These are phyloP conservation scores for Nitzschia sp. DNA, from an alignment of 108 stramenopile genomes.

Conservation along the genomic window DNA sequence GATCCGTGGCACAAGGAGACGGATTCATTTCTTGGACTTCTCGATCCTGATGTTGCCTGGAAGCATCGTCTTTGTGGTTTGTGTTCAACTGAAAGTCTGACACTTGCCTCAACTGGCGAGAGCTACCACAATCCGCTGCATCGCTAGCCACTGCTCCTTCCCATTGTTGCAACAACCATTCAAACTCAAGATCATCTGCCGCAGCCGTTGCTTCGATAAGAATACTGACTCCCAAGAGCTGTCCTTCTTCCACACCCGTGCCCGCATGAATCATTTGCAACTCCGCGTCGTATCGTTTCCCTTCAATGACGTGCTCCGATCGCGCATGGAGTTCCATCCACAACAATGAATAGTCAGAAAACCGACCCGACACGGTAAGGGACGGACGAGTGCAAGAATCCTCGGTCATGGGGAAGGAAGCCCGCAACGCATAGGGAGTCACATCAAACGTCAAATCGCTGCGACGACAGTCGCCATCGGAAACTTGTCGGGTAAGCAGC, in stretches of 20 bases:
- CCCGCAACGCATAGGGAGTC: conserved; percentile 25
- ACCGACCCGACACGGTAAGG: conserved; percentile 5
- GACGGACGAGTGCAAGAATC: conserved; percentile 18
- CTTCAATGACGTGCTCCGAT: conserved; percentile 41
- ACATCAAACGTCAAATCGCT: conserved; percentile 23
- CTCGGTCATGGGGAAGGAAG: conserved; percentile 23
- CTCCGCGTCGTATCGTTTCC: conserved; percentile 41
- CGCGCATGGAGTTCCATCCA: conserved; percentile 41
- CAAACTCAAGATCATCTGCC: conserved; percentile 21
- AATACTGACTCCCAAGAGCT: conserved; percentile 28
- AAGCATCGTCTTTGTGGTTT: background rate
- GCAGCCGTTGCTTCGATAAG: conserved; percentile 26
- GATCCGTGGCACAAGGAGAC: conserved; percentile 8
- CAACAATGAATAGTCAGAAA: conserved; percentile 11
- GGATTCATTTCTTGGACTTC: background rate
- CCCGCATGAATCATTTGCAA: conserved; percentile 39
- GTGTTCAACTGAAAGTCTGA: background rate
- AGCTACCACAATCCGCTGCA: background rate
- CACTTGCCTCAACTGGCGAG: background rate
- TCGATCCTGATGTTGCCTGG: background rate
- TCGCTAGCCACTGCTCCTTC: conserved; percentile 5
- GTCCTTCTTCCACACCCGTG: background rate
- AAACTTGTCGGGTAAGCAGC: conserved; percentile 24
- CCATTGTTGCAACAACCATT: conserved; percentile 37
- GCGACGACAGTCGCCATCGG: conserved; percentile 11